Evolutionary conservation across 352 stramenopile species (phyloP).

Genomic region (Phytophthora quininea): DNA sequence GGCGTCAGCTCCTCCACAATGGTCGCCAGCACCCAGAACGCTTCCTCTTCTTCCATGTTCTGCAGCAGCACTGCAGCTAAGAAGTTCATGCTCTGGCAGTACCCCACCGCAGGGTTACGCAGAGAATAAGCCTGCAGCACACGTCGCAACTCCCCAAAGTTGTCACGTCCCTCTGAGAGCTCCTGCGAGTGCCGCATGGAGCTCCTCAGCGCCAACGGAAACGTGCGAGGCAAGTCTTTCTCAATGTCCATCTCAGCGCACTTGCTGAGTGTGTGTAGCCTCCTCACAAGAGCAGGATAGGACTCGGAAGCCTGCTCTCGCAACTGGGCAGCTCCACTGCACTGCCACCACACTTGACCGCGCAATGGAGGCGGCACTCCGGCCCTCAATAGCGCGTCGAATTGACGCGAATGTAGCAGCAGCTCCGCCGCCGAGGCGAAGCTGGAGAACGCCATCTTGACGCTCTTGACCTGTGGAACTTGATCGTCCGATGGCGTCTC

Average conservation of each 20-base stretch:
- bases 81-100: conserved; percentile 93
- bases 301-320: conserved; percentile 45
- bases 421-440: conserved; percentile 59
- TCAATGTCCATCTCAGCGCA: conserved; percentile 85
- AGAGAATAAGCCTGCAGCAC: conserved; percentile 88
- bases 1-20: conserved; percentile 92
- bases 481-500: conserved; percentile 9
- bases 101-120: conserved; percentile 83
- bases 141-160: conserved; percentile 69
- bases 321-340: conserved; percentile 70
- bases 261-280: conserved; percentile 63
- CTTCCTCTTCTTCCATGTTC: conserved; percentile 84
- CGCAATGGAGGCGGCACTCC: conserved; percentile 72
- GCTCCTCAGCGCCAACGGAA: conserved; percentile 47
- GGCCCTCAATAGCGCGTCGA: conserved; percentile 63
- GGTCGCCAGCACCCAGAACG: conserved; percentile 85
- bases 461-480: conserved; percentile 20
- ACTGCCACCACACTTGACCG: conserved; percentile 85
- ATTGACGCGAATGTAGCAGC: conserved; percentile 61
- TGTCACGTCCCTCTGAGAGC: conserved; percentile 33
- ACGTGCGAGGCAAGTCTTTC: conserved; percentile 88
- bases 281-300: conserved; percentile 60
- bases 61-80: conserved; percentile 79
- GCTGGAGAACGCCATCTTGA: conserved; percentile 59
- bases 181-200: conserved; percentile 35